Conservation (phyloP, 139 green algal genomes). For the Picochlorum sp. region DNA sequence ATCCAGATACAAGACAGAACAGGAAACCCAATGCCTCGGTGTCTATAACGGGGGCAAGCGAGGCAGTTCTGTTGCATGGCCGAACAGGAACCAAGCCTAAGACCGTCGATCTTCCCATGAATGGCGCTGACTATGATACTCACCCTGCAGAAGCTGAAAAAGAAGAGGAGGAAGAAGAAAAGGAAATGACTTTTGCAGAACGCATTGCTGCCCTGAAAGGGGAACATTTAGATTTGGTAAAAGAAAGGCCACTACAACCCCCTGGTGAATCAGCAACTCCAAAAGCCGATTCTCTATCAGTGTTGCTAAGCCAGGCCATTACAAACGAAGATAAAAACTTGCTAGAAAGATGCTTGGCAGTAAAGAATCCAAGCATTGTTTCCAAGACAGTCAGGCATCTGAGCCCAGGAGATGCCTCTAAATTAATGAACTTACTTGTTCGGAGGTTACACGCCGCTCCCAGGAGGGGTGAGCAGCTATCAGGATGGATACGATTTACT, state of each 20-base stretch:
- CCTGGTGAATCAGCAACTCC: background rate
- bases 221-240: background rate
- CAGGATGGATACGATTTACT: constrained; percentile 50
- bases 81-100: no score
- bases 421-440: constrained; percentile 24
- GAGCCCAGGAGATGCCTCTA: constrained; percentile 19
- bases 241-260: background rate
- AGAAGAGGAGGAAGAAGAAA: background rate
- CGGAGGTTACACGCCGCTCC: constrained; percentile 44
- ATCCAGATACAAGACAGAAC: no score
- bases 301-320: constrained; percentile 54
- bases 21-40: no score
- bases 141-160: background rate
- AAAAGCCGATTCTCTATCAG: constrained; percentile 46
- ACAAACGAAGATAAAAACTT: constrained; percentile 29
- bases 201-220: constrained; percentile 6
- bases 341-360: constrained; percentile 45
- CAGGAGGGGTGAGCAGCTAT: constrained; percentile 39
- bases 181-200: constrained; percentile 12
- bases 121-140: background rate
- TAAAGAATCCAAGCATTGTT: constrained; percentile 50
- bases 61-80: background rate
- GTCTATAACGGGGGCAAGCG: background rate
- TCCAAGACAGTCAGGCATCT: constrained; percentile 49
- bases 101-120: background rate